Percentiles rank a stretch among this genome's conserved stretches.
phyloP scores from a whole-genome alignment of 2,329 filamentous ascomycete genomes.

The Grosmannia penicillata region DNA sequence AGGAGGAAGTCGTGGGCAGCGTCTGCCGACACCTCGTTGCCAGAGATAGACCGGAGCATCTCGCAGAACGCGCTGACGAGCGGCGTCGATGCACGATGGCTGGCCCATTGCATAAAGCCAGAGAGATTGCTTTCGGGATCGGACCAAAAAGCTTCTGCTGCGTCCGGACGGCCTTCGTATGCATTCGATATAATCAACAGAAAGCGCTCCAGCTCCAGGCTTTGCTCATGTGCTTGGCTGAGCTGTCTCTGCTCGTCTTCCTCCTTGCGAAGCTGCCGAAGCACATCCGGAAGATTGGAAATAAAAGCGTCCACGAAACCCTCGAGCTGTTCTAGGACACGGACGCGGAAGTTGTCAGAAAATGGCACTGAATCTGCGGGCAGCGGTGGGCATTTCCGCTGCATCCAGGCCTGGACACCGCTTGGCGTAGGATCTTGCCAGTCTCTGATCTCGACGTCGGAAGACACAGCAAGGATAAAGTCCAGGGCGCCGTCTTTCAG shows the following conservation, averaged over 20 bases:
- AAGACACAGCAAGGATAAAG: slow-evolving; percentile 72
- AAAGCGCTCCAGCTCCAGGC: slow-evolving; percentile 73
- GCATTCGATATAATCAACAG: slow-evolving; percentile 83
- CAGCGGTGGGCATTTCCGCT: slow-evolving; percentile 62
- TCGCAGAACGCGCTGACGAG: slow-evolving; percentile 93
- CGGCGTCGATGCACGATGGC: slow-evolving; percentile 86
- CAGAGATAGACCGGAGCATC: slow-evolving; percentile 79
- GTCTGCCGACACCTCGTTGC: slow-evolving; percentile 67
- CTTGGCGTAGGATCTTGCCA: slow-evolving; percentile 81
- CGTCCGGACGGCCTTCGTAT: slow-evolving; percentile 73
- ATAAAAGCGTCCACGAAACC: slow-evolving; percentile 85
- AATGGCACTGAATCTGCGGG: slow-evolving; percentile 53
- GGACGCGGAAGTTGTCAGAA: slow-evolving; percentile 53
- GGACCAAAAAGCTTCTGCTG: slow-evolving; percentile 79
- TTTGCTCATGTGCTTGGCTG: slow-evolving; percentile 49
- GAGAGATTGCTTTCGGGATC: slow-evolving; percentile 87
- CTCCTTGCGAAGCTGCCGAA: slow-evolving; percentile 71
- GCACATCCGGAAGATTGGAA: slow-evolving; percentile 83
- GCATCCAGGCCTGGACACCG: slow-evolving; percentile 67
- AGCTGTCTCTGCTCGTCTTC: slow-evolving; percentile 76
- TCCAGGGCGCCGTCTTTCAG: slow-evolving; percentile 85
- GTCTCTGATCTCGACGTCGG: slow-evolving; percentile 64
- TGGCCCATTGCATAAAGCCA: slow-evolving; percentile 96
- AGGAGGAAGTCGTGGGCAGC: slow-evolving; percentile 79
- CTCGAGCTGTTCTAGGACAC: slow-evolving; percentile 71